Evolutionary conservation across 179 eudicot species (phyloP), one percentile per base, ranked within the genome.

Genomic region (Spergularia azorica): DNA sequence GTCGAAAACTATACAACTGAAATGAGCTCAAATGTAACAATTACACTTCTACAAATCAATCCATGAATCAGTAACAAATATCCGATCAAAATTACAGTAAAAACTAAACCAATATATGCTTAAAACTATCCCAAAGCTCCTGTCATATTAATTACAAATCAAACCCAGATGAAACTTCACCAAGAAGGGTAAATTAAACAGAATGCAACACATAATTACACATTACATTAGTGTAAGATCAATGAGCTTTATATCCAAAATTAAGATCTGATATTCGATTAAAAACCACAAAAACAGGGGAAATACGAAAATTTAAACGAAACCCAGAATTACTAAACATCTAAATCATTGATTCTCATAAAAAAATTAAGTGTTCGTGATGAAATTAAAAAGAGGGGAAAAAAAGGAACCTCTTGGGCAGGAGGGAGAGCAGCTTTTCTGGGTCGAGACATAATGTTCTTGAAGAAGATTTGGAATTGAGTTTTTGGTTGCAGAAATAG

Each of bases 351-450:
- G 70, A 8, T 8, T 59, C 18, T 26, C 46, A 38, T 15, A 4
- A 0, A 56, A 4, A 26, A 69, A 52, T 52, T 68, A 55, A 61
- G 4, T 11, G 13, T 48, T 32, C 6, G 4, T 17, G 48, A 12
- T 36, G 15, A 76, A 76, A 17, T 13, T 0, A 32, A 6, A 20
- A 15, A 14, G 13, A 46, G 17, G 39, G 43, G 14, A 67, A 51
- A 16, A 48, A 26, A 32, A 46, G 3, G 48, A 67, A 90, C 97
- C 95, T 90, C 91, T 74, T 75, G 68, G 68, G 86, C 95, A 15
- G 97, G 92, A 39, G 95, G 89, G 43, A 92, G 86, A 54, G 83
- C 70, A n/a, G 82, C 83, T 84, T 81, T 87, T 79, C 76, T 89
- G 48, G 86, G 77, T 84, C 92, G 79, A 71, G 90, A 90, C 93